phyloP scores from a whole-genome alignment of 352 stramenopile species.

The Globisporangium cystogenes region DNA sequence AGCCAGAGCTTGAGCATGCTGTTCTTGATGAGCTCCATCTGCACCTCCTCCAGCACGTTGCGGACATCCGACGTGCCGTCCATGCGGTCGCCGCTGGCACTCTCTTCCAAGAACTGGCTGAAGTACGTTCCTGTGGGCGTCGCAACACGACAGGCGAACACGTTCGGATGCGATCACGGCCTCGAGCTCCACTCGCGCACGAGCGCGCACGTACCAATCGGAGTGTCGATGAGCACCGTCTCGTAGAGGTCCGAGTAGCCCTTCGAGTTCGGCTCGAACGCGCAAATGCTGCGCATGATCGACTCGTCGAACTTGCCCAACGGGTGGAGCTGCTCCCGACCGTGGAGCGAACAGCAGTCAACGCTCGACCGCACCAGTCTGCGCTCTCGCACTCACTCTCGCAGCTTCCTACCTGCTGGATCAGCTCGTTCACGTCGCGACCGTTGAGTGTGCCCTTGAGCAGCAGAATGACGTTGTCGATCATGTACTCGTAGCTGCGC shows the following conservation, averaged over 20 bases:
- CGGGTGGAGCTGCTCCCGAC: slow-evolving; percentile 90
- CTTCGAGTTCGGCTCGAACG: slow-evolving; percentile 96
- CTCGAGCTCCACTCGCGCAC: background rate
- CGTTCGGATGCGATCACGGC: too few relatives aligned
- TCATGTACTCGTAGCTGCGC: slow-evolving; percentile 98
- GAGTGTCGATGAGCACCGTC: slow-evolving; percentile 98
- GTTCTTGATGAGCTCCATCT: slow-evolving; percentile 99
- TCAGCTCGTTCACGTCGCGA: slow-evolving; percentile 96
- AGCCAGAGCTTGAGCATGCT: slow-evolving; percentile 98
- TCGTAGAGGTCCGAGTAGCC: slow-evolving; percentile 99
- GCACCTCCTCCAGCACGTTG: slow-evolving; percentile 97
- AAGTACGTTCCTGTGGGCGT: slow-evolving; percentile 92
- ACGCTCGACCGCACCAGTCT: too few relatives aligned
- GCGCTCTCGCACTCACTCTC: too few relatives aligned
- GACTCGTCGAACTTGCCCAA: slow-evolving; percentile 98
- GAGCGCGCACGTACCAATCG: slow-evolving; percentile 75
- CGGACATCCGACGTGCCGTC: slow-evolving; percentile 87
- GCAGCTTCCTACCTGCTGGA: slow-evolving; percentile 75
- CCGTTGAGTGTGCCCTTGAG: slow-evolving; percentile 97
- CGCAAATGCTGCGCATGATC: slow-evolving; percentile 98
- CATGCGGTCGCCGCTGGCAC: slow-evolving; percentile 74
- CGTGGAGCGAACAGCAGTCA: background rate
- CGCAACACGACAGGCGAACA: too few relatives aligned
- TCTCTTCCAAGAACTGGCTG: slow-evolving; percentile 96
- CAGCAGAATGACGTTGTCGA: slow-evolving; percentile 99